Conservation (phyloP, 306 rosid genomes). For the Fragaria iinumae region DNA sequence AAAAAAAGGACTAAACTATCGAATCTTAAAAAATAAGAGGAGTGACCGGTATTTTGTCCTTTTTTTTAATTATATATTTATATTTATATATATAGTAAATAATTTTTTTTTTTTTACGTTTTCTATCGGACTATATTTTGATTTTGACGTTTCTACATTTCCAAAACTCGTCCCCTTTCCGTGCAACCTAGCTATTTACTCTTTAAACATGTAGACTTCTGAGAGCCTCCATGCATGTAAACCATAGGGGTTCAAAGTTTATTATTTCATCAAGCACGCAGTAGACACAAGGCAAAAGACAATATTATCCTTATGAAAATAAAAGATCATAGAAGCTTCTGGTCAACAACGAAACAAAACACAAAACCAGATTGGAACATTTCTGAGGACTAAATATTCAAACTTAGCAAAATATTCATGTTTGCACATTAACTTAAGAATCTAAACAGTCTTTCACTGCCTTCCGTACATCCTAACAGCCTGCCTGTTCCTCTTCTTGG, state of each 20-base stretch:
- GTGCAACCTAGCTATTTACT: too few relatives aligned
- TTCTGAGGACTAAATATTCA: background rate
- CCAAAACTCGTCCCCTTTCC: too few relatives aligned
- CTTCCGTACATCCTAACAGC: conserved; percentile 37
- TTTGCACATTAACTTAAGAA: background rate
- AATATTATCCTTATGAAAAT: background rate
- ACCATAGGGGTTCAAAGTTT: background rate
- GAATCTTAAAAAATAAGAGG: too few relatives aligned
- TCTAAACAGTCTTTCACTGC: conserved; percentile 32
- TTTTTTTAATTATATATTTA: too few relatives aligned
- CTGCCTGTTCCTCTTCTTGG: conserved; percentile 83
- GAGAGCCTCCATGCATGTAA: background rate
- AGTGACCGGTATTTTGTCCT: too few relatives aligned
- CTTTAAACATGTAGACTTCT: background rate
- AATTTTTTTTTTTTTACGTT: too few relatives aligned
- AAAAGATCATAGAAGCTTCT: background rate
- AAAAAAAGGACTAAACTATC: too few relatives aligned
- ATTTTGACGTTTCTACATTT: too few relatives aligned
- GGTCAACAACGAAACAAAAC: background rate
- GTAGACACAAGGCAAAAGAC: background rate
- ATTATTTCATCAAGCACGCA: background rate
- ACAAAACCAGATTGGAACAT: background rate
- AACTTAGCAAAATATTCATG: background rate
- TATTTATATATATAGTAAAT: too few relatives aligned
- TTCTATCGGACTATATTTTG: too few relatives aligned